Percentiles rank a stretch among this genome's conserved stretches.
Evolutionary conservation across 495 filamentous ascomycete genomes (phyloP).

Genomic region (Hypomontagnella submonticulosa): DNA sequence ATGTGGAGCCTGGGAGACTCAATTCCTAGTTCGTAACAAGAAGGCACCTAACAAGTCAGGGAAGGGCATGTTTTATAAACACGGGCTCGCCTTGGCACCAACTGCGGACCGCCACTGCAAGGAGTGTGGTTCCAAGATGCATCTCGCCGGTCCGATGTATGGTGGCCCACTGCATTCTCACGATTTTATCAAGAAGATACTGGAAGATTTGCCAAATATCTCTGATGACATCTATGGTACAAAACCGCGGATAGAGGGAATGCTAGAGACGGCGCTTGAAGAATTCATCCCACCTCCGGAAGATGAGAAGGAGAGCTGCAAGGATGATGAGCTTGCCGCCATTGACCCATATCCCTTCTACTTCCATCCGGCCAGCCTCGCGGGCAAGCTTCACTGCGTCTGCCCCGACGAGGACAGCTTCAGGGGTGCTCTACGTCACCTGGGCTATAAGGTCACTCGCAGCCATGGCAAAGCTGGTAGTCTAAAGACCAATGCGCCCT

Average conservation of each 20-base stretch:
- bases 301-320: conserved; percentile 45
- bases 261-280: conserved; percentile 88
- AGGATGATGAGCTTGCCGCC: conserved; percentile 63
- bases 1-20: conserved; percentile 87
- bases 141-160: conserved; percentile 93
- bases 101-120: conserved; percentile 69
- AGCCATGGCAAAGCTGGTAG: conserved; percentile 90
- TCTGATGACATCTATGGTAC: conserved; percentile 78
- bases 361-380: conserved; percentile 76
- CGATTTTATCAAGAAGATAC: conserved; percentile 79
- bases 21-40: conserved; percentile 75
- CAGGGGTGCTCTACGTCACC: conserved; percentile 78
- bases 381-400: conserved; percentile 79
- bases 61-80: conserved; percentile 74
- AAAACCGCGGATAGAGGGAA: conserved; percentile 82
- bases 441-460: conserved; percentile 83
- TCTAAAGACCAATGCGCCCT: conserved; percentile 90
- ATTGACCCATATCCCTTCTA: conserved; percentile 85
- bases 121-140: conserved; percentile 88
- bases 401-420: conserved; percentile 77
- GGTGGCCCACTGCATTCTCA: conserved; percentile 87
- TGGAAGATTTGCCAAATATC: conserved; percentile 71
- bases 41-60: conserved; percentile 74
- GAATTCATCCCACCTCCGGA: conserved; percentile 64
- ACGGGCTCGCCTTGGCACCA: conserved; percentile 75